Evolutionary conservation across 1,284 basidiomycete species (phyloP), one percentile per base, ranked within the genome.

Genomic region (Boletus semigastroideus): DNA sequence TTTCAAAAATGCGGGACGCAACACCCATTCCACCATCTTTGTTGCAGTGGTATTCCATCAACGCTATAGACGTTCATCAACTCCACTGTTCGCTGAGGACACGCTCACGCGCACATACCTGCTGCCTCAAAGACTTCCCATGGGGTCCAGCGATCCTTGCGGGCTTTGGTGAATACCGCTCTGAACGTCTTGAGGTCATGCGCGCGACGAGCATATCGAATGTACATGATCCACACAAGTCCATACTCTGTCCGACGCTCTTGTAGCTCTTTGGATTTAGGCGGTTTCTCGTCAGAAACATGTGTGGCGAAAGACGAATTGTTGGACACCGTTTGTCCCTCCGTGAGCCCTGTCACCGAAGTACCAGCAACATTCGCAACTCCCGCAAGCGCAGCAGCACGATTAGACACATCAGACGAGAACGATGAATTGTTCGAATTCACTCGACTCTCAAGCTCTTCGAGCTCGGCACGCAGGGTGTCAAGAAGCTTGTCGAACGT

Each of bases 71-170:
- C 38, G 43, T 17, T 46, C 7, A 46, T 69, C 41, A 49, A 55
- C 31, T 31, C 34, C 16, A 17, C 45, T 38, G 45, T 39, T 45
- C 22, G n/a, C n/a, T n/a, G n/a, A 33, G 43, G 30, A 56, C 44
- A 48, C 22, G 40, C 33, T 50, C 42, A 25, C n/a, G 47, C 53
- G 25, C 38, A 70, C 86, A 43, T 60, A 92, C 92, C 92, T 48
- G 90, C 86, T 38, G 93, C 92, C 70, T 99, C 95, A 64, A 90
- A 97, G 0, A 94, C 87, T 65, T 95, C 90, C 94, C 96, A 98
- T 12, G 92, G 85, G 19, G 86, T 82, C 78, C 87, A 89, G 19
- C 84, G 79, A 60, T 94, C 92, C 67, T 87, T 91, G 56, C 95
- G 81, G 13, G 94, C 93, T 66, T 87, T 88, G 28, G 80, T 82